Evolutionary conservation across 805 yeast genomes (phyloP).

Genomic region (Lipomyces orientalis): DNA sequence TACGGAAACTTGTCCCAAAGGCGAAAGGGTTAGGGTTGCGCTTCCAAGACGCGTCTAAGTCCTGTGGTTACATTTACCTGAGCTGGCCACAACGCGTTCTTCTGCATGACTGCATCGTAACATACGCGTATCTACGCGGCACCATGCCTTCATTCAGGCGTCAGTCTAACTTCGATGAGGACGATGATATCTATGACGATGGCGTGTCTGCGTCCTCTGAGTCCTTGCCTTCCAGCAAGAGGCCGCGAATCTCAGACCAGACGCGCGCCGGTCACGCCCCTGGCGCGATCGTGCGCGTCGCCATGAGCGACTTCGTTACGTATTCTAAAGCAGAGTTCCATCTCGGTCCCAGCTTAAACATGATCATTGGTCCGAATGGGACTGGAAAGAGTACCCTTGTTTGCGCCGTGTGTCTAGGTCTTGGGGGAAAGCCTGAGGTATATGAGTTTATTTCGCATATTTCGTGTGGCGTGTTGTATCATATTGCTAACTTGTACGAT

Average conservation of each 20-base stretch:
- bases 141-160: conserved; percentile 3
- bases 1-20: too few species aligned
- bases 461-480: background rate
- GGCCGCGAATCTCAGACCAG: background rate
- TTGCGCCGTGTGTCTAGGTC: conserved; percentile 88
- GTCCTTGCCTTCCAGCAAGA: background rate
- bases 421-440: conserved; percentile 74
- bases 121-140: background rate
- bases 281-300: conserved; percentile 59
- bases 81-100: background rate
- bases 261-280: conserved; percentile 43
- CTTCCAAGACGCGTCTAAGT: background rate
- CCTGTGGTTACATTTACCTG: background rate
- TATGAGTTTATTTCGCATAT: conserved; percentile 33
- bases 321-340: conserved; percentile 66
- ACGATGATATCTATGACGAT: background rate
- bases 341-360: conserved; percentile 81
- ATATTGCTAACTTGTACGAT: background rate
- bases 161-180: background rate
- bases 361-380: conserved; percentile 97
- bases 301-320: conserved; percentile 67
- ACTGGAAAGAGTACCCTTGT: conserved; percentile 94
- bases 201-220: background rate
- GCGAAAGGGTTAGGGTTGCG: background rate
- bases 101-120: background rate